Evolutionary conservation across 495 filamentous ascomycete genomes (phyloP).

Genomic region (Podospora tetraspora): DNA sequence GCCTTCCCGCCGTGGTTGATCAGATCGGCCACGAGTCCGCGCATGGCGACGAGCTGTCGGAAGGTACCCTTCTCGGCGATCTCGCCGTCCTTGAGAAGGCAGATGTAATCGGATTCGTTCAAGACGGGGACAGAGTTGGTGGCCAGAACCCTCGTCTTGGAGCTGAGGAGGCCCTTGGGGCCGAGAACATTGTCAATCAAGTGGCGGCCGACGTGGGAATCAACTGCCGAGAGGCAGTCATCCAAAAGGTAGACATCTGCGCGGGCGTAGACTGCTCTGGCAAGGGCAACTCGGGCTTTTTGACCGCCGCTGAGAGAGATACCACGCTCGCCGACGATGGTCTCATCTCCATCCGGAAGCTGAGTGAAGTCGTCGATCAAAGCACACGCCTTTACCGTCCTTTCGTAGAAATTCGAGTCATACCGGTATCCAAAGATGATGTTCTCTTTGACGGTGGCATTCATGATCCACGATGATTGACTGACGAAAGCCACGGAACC

Average conservation of each 20-base stretch:
- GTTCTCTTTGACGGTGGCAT: slow-evolving; percentile 92
- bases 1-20: slow-evolving; percentile 67
- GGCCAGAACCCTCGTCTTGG: slow-evolving; percentile 89
- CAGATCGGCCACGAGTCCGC: slow-evolving; percentile 79
- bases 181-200: slow-evolving; percentile 92
- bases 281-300: slow-evolving; percentile 91
- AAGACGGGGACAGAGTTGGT: slow-evolving; percentile 95
- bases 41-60: slow-evolving; percentile 86
- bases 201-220: slow-evolving; percentile 94
- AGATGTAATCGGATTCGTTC: slow-evolving; percentile 76
- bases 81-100: slow-evolving; percentile 72
- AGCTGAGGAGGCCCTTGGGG: slow-evolving; percentile 68
- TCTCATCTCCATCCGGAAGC: slow-evolving; percentile 93
- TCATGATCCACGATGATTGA: slow-evolving; percentile 95
- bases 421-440: slow-evolving; percentile 95
- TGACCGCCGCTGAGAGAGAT: slow-evolving; percentile 97
- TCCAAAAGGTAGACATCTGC: slow-evolving; percentile 97
- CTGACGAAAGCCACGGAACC: slow-evolving; percentile 86
- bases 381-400: slow-evolving; percentile 90
- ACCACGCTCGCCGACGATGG: slow-evolving; percentile 92
- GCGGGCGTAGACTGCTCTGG: slow-evolving; percentile 91
- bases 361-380: slow-evolving; percentile 85
- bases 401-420: slow-evolving; percentile 92
- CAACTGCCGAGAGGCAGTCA: slow-evolving; percentile 90
- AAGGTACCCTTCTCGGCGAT: slow-evolving; percentile 87